These are phyloP conservation scores for Alternaria brassicicola DNA, from an alignment of 2,329 filamentous ascomycete species.

Conservation along the genomic window DNA sequence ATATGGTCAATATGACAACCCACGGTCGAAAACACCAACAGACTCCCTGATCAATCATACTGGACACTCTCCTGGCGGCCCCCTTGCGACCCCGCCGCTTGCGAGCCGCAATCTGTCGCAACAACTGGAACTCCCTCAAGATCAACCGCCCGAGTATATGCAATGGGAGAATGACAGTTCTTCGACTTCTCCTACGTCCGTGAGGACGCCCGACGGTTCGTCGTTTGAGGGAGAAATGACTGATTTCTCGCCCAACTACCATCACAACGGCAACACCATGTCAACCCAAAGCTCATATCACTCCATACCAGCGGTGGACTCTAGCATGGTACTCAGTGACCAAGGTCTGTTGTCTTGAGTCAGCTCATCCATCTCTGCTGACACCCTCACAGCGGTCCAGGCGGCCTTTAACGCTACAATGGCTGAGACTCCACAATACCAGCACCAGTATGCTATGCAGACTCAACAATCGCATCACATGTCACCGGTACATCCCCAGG, in stretches of 20 bases:
- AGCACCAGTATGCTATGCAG: slow-evolving; percentile 27
- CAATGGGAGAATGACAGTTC: slow-evolving; percentile 41
- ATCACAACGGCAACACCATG: slow-evolving; percentile 32
- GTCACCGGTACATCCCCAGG: slow-evolving; percentile 25
- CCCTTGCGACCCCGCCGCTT: slow-evolving; percentile 43
- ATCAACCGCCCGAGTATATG: slow-evolving; percentile 40
- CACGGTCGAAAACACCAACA: slow-evolving; percentile 44
- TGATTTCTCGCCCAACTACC: slow-evolving; percentile 36
- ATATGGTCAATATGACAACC: slow-evolving; percentile 32
- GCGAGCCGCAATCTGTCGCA: slow-evolving; percentile 42
- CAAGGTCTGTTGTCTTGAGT: slow-evolving; percentile 25
- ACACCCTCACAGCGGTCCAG: slow-evolving; percentile 31
- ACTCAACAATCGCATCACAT: slow-evolving; percentile 24
- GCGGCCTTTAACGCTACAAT: slow-evolving; percentile 32
- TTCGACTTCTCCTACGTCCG: slow-evolving; percentile 46
- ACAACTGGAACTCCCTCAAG: slow-evolving; percentile 34
- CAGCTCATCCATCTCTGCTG: slow-evolving; percentile 9
- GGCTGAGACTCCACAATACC: slow-evolving; percentile 28
- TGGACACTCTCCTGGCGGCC: slow-evolving; percentile 40
- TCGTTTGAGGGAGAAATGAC: slow-evolving; percentile 43
- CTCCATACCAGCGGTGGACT: slow-evolving; percentile 29
- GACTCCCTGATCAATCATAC: slow-evolving; percentile 44
- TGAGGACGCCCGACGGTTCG: slow-evolving; percentile 44
- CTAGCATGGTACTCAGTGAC: slow-evolving; percentile 30
- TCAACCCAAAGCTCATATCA: slow-evolving; percentile 36